Evolutionary conservation across 2,329 filamentous ascomycete genomes (phyloP).

Genomic region (Fusarium pininemorale): DNA sequence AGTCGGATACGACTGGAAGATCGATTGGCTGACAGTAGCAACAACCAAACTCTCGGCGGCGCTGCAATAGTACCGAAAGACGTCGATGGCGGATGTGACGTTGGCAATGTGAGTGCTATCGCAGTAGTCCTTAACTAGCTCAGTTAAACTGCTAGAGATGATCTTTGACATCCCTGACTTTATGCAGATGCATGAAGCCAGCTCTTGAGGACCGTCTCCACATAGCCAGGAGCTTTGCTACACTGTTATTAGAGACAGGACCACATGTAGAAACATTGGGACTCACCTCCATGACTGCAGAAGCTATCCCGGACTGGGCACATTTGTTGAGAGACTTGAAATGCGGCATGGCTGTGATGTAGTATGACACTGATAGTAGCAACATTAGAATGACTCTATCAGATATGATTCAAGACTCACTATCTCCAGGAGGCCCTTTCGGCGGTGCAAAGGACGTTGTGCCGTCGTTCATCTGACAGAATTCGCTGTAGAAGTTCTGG

Average conservation of each 20-base stretch:
- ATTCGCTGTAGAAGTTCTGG: slow-evolving; percentile 60
- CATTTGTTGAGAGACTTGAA: slow-evolving; percentile 57
- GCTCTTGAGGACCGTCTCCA: slow-evolving; percentile 55
- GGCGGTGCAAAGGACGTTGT: slow-evolving; percentile 59
- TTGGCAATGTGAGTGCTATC: slow-evolving; percentile 54
- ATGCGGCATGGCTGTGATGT: slow-evolving; percentile 61
- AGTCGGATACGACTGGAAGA: slow-evolving; percentile 20
- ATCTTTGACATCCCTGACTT: slow-evolving; percentile 57
- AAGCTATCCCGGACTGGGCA: slow-evolving; percentile 55
- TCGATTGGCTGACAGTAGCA: slow-evolving; percentile 53
- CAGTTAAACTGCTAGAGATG: slow-evolving; percentile 56
- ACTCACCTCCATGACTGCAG: slow-evolving; percentile 53
- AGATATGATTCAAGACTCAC: slow-evolving; percentile 45
- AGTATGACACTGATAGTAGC: slow-evolving; percentile 57
- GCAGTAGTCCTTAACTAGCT: slow-evolving; percentile 56
- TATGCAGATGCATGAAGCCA: slow-evolving; percentile 63
- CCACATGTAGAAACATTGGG: neutral
- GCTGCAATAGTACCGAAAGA: slow-evolving; percentile 60
- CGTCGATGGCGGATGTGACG: slow-evolving; percentile 55
- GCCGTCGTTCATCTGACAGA: slow-evolving; percentile 61
- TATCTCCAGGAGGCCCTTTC: slow-evolving; percentile 59
- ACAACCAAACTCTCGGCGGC: slow-evolving; percentile 56
- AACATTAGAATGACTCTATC: neutral
- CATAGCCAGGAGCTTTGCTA: slow-evolving; percentile 52
- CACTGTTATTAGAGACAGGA: neutral